phyloP scores from a whole-genome alignment of 352 stramenopile species.

The Phytophthora lateralis region DNA sequence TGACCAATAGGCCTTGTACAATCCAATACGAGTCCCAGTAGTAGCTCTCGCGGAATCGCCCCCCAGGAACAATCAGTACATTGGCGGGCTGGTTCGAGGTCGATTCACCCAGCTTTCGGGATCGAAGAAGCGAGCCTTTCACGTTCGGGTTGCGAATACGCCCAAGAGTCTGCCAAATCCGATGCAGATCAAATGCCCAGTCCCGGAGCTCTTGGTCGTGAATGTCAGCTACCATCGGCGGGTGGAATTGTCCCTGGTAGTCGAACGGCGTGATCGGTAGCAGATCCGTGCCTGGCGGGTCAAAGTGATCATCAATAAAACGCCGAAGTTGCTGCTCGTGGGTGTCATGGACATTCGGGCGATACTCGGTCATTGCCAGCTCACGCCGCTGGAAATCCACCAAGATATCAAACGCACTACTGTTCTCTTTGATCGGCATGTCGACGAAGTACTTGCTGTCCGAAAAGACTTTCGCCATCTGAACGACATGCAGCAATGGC shows the following conservation, averaged over 20 bases:
- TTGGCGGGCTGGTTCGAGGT: slow-evolving; percentile 47
- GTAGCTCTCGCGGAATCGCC: slow-evolving; percentile 92
- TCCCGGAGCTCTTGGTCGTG: slow-evolving; percentile 51
- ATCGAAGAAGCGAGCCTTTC: slow-evolving; percentile 60
- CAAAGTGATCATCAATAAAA: slow-evolving; percentile 88
- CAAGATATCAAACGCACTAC: slow-evolving; percentile 68
- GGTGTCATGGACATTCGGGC: slow-evolving; percentile 15
- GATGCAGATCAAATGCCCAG: slow-evolving; percentile 77
- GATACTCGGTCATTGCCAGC: slow-evolving; percentile 64
- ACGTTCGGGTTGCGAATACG: slow-evolving; percentile 58
- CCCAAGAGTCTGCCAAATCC: slow-evolving; percentile 76
- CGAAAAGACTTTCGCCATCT: slow-evolving; percentile 78
- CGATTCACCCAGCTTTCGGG: slow-evolving; percentile 40
- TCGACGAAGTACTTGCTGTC: slow-evolving; percentile 95
- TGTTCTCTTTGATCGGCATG: slow-evolving; percentile 90
- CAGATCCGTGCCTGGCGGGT: slow-evolving; percentile 77
- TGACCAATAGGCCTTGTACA: slow-evolving; percentile 85
- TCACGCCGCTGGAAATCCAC: slow-evolving; percentile 66
- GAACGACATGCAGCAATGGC: slow-evolving; percentile 67
- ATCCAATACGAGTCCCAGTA: slow-evolving; percentile 96
- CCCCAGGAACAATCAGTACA: slow-evolving; percentile 87
- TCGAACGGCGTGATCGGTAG: slow-evolving; percentile 71
- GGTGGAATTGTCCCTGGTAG: slow-evolving; percentile 57
- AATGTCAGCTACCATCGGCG: slow-evolving; percentile 63
- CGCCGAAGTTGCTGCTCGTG: slow-evolving; percentile 52